Percentiles rank a stretch among this genome's conserved stretches.
Conservation (phyloP, 2,329 filamentous ascomycete genomes). For the Myriosclerotinia curreyana region DNA sequence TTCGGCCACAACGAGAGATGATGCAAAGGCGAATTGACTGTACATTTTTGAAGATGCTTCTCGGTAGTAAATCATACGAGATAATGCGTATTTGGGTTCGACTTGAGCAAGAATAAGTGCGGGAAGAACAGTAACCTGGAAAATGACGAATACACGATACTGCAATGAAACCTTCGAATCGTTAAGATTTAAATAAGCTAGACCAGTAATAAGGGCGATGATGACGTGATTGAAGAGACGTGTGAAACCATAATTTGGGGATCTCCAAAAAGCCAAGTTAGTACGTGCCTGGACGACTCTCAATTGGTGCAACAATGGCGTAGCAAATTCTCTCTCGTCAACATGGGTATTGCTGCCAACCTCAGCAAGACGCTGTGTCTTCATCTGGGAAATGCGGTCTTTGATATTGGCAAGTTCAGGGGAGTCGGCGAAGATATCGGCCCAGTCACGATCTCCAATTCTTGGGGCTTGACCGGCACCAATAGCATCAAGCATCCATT, state of each 20-base stretch:
- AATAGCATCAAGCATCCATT: conserved; percentile 63
- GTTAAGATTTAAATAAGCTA: conserved; percentile 76
- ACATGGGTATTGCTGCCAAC: conserved; percentile 40
- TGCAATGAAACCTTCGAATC: conserved; percentile 74
- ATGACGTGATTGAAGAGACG: conserved; percentile 80
- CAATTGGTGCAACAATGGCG: conserved; percentile 75
- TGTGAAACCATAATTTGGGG: conserved; percentile 85
- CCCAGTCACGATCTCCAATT: conserved; percentile 64
- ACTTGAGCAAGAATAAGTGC: conserved; percentile 81
- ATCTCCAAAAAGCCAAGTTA: conserved; percentile 78
- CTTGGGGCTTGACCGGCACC: conserved; percentile 59
- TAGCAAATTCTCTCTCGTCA: conserved; percentile 74
- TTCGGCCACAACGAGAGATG: conserved; percentile 77
- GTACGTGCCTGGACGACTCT: conserved; percentile 70
- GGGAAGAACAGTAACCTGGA: conserved; percentile 82
- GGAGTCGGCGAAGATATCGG: conserved; percentile 58
- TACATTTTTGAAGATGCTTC: conserved; percentile 87
- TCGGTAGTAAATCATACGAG: conserved; percentile 79
- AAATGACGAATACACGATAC: conserved; percentile 84
- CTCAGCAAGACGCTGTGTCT: conserved; percentile 48
- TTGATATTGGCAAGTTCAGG: conserved; percentile 56
- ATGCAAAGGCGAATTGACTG: conserved; percentile 71
- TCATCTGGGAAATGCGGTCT: conserved; percentile 54
- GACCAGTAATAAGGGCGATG: conserved; percentile 73
- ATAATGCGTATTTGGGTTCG: conserved; percentile 78